Conservation (phyloP, 2,329 filamentous ascomycete genomes). For the Zymoseptoria ardabiliae region DNA sequence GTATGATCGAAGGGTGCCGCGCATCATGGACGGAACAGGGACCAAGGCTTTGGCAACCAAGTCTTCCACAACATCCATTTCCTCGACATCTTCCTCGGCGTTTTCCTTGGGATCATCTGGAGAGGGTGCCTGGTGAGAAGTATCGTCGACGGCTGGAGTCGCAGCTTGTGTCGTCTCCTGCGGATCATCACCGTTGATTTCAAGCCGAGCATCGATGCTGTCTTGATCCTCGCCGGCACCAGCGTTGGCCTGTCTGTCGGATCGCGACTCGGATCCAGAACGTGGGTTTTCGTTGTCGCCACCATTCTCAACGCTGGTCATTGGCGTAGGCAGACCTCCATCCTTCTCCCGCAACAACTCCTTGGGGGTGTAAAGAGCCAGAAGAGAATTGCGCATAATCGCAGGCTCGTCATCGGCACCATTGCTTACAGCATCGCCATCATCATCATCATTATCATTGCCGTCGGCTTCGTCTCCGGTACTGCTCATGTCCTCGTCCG, state of each 20-base stretch:
- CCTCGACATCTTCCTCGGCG: constrained; percentile 5
- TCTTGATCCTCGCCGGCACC: constrained; percentile 7
- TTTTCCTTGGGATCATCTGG: constrained; percentile 18
- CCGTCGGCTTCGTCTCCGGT: constrained; percentile 29
- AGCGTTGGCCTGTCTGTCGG: constrained; percentile 11
- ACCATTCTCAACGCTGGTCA: constrained; percentile 26
- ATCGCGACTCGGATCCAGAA: constrained; percentile 14
- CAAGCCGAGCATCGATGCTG: neutral
- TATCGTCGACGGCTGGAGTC: neutral
- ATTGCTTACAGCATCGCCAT: constrained; percentile 17
- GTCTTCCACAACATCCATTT: constrained; percentile 24
- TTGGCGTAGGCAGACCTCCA: constrained; percentile 27
- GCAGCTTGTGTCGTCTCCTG: neutral
- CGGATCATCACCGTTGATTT: neutral
- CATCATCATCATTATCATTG: constrained; percentile 24
- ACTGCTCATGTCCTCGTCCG: constrained; percentile 32
- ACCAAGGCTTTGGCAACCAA: constrained; percentile 17
- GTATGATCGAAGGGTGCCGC: constrained; percentile 87
- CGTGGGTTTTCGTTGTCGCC: constrained; percentile 17
- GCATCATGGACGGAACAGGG: constrained; percentile 62
- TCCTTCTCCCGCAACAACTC: constrained; percentile 20
- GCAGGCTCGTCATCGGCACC: constrained; percentile 18
- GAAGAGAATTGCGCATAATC: constrained; percentile 11
- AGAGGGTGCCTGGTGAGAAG: neutral
- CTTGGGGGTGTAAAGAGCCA: constrained; percentile 24